Percentiles rank a stretch among this genome's conserved stretches.
phyloP scores from a whole-genome alignment of 768 basidiomycete species.

The Trichaptum fuscoviolaceum region DNA sequence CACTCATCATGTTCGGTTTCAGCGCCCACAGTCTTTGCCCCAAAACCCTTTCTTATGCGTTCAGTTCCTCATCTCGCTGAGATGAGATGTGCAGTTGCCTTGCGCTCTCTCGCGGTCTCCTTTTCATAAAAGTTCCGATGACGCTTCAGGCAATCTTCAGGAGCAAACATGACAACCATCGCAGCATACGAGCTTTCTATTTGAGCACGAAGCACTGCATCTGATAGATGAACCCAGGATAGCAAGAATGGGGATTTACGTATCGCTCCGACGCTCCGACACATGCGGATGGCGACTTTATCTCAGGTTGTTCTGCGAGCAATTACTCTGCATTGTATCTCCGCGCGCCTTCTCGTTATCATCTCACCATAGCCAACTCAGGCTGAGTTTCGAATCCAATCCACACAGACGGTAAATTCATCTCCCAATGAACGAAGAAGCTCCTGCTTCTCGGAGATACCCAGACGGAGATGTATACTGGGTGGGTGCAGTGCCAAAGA shows the following conservation, averaged over 20 bases:
- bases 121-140: background rate
- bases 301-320: background rate
- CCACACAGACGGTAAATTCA: background rate
- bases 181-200: background rate
- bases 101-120: background rate
- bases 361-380: background rate
- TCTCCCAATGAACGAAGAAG: background rate
- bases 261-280: background rate
- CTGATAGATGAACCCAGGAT: background rate
- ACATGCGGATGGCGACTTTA: background rate
- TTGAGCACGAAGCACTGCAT: background rate
- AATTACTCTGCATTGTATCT: background rate
- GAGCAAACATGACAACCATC: background rate
- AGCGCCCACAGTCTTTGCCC: background rate
- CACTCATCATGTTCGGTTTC: background rate
- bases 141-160: background rate
- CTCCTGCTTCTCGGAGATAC: background rate
- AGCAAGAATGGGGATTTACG: background rate
- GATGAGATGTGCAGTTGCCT: background rate
- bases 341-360: background rate
- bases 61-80: background rate
- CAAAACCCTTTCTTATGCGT: background rate
- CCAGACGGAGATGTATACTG: background rate
- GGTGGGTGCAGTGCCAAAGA: background rate
- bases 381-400: background rate